phyloP scores from a whole-genome alignment of 495 filamentous ascomycete species.

The Aspergillus kassunensis region DNA sequence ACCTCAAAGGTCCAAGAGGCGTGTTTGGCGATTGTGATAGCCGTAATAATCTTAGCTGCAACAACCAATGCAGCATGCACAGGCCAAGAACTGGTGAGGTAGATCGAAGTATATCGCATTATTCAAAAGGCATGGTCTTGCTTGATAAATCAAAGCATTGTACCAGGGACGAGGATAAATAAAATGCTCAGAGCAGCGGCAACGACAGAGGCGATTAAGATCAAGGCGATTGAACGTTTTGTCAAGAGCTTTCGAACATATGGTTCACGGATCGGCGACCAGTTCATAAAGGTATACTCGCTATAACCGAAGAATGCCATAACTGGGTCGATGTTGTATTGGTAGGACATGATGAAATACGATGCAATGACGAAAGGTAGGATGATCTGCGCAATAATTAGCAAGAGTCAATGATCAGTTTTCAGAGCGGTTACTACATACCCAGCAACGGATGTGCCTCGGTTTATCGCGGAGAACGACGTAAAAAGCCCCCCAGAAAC shows the following conservation, averaged over 20 bases:
- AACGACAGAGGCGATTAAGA: slow-evolving; percentile 66
- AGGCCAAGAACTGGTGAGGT: not conserved
- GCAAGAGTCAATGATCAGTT: not conserved
- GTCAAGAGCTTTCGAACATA: slow-evolving; percentile 80
- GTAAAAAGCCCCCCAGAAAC: slow-evolving; percentile 89
- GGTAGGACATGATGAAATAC: slow-evolving; percentile 83
- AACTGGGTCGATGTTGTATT: slow-evolving; percentile 89
- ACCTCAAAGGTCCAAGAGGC: no score
- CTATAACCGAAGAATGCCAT: slow-evolving; percentile 85
- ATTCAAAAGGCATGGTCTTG: not conserved
- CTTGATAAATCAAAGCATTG: slow-evolving; percentile 58
- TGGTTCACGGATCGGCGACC: slow-evolving; percentile 78
- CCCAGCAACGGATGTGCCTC: slow-evolving; percentile 73
- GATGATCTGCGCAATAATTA: slow-evolving; percentile 61
- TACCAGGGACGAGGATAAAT: slow-evolving; percentile 92
- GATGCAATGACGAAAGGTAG: slow-evolving; percentile 89
- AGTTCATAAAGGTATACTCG: slow-evolving; percentile 93
- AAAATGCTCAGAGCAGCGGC: slow-evolving; percentile 72
- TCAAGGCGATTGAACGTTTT: slow-evolving; percentile 74
- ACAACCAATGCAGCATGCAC: not conserved
- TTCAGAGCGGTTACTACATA: slow-evolving; percentile 41
- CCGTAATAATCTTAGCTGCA: not conserved
- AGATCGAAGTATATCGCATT: not conserved
- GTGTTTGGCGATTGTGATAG: not conserved
- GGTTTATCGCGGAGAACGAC: slow-evolving; percentile 84